Base-by-base conservation (phyloP, 176 grass and related monocot genomes). In the Saccharum officinarum region DNA sequence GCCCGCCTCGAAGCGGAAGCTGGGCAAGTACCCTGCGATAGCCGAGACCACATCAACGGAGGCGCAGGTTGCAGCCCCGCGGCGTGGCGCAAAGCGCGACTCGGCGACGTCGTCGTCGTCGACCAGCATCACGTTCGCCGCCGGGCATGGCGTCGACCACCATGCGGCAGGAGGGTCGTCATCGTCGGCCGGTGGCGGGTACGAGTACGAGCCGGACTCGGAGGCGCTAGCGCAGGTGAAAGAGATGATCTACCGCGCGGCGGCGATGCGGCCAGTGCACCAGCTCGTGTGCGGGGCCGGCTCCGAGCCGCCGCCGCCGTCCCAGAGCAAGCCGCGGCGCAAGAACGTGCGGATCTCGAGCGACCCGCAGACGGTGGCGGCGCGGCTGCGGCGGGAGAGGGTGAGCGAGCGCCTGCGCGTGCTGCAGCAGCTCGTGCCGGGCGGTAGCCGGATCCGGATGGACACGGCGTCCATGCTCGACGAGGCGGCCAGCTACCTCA, bases 381-480 rank as follows among this genome's bases (percentile, higher is more conserved):
- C 92, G 84, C 69, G 89, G 52, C 81, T 89, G 75, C 81, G 92
- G 30, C 77, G 92, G 69, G 92, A 94, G 81, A 46, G 89, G 71
- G 88, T 94, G 59, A 91, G 92, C 65, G 87, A 91, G 83, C 72
- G 86, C 65, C 88, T 94, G 23, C 81, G 92, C 62, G 88, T 83
- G 74, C 86, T 94, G 78, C 92, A 94, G 86, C 87, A 84, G 69
- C 91, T 97, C 31, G 95, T 97, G 30, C 95, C 95, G 5, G 94
- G 94, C 4, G 92, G 94, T 3, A 90, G 82, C 71, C 84, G 88
- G n/a, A n/a, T n/a, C n/a, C n/a, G n/a, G 85, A 89, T 97, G 94
- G 94, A 97, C 87, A 97, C 94, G 25, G 94, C 94, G 1, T 92
- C 94, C 45, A 94, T 97, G 94, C 88, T 97, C 75, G 94, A 92